phyloP scores from a whole-genome alignment of 1,139 yeast genomes.

The Chernovozyma sophiae-reginae region DNA sequence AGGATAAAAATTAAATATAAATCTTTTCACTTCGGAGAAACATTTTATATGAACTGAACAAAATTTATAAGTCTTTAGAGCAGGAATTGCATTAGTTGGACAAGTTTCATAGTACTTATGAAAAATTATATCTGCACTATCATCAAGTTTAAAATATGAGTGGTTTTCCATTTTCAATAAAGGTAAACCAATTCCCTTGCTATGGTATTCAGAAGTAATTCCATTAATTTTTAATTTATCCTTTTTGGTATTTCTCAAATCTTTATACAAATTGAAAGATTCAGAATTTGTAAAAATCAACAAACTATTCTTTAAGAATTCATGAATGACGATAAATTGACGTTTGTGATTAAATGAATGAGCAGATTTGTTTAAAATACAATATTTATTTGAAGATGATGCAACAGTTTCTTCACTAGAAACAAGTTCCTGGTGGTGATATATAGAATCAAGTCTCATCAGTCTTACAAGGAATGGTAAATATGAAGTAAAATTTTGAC shows the following conservation, averaged over 20 bases:
- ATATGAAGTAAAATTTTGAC: slow-evolving; percentile 36
- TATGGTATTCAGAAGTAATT: slow-evolving; percentile 14
- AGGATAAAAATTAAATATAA: slow-evolving; percentile 26
- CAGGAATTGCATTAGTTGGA: slow-evolving; percentile 15
- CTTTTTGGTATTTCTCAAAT: slow-evolving; percentile 22
- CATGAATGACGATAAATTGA: slow-evolving; percentile 26
- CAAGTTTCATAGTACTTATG: slow-evolving; percentile 32
- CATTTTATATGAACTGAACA: slow-evolving; percentile 32
- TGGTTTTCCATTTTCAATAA: slow-evolving; percentile 31
- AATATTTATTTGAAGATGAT: slow-evolving; percentile 2
- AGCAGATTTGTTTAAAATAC: slow-evolving; percentile 15
- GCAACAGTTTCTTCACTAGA: slow-evolving; percentile 7
- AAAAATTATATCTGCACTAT: slow-evolving; percentile 33
- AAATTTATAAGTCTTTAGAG: slow-evolving; percentile 23
- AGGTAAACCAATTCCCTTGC: slow-evolving; percentile 35
- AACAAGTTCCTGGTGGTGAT: background rate
- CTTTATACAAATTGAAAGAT: slow-evolving; percentile 29
- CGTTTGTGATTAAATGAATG: slow-evolving; percentile 26
- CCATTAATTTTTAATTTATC: slow-evolving; percentile 16
- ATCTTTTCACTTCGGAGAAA: slow-evolving; percentile 26
- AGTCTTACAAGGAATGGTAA: slow-evolving; percentile 34
- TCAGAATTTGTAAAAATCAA: slow-evolving; percentile 29
- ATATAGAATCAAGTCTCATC: slow-evolving; percentile 15
- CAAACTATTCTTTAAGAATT: slow-evolving; percentile 27
- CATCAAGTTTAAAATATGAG: slow-evolving; percentile 35